Evolutionary conservation across 176 grass and related monocot genomes (phyloP), one percentile per base, ranked within the genome.

Genomic region (Raddia distichophylla): DNA sequence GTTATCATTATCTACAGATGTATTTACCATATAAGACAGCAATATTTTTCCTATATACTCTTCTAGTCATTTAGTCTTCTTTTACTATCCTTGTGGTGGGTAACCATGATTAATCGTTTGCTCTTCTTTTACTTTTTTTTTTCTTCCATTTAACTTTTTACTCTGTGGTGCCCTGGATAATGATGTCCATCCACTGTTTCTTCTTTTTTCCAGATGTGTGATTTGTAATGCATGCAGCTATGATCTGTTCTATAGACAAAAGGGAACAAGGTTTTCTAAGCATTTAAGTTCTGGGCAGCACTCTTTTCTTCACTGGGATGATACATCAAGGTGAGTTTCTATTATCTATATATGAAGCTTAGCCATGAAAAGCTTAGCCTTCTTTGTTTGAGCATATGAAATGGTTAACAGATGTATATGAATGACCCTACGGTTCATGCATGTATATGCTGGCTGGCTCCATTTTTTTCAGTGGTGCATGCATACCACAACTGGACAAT

Each of bases 151-250:
- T 82, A 75, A 72, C 59, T 33, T 77, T 49, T 75, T 67, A 12
- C 35, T 81, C 51, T 47, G 12, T 61, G 10, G 60, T 68, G 76
- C 13, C 70, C 20, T 48, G 50, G 43, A 43, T 87, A 78, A 76
- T 87, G 43, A 62, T 51, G 60, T 82, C 46, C 70, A 52, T 73
- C 49, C 20, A 82, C 51, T 75, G 45, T 68, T 76, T 8, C 46
- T 83, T 64, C 79, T 88, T 37, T 73, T 87, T 85, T 92, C 64
- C 80, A 98, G 95, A 84, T 98, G 87, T 75, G 88, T 98, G 45
- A 94, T 98, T 74, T 98, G 95, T 86, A 98, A 98, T 89, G 95
- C 95, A 34, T 98, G 92, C 92, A 89, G 66, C 73, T 93, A 89
- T 64, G 92, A 88, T 69, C 78, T 98, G 69, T 91, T 87, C 62